Evolutionary conservation across 23 red algal species (phyloP).

Genomic region (Gracilaria vermiculophylla): DNA sequence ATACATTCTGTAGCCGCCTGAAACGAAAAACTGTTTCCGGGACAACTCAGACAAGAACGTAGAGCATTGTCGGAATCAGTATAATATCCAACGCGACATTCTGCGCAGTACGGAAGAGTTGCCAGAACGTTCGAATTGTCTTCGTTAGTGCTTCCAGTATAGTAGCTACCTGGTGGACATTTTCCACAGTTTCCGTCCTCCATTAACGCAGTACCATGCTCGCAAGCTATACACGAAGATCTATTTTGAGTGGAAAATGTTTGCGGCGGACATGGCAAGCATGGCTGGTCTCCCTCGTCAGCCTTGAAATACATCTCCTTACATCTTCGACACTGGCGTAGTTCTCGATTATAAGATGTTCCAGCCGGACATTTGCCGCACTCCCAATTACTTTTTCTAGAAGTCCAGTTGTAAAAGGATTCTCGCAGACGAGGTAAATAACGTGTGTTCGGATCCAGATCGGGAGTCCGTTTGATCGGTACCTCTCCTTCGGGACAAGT

Average conservation of each 20-base stretch:
- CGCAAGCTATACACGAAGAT: neutral
- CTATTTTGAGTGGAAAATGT: neutral
- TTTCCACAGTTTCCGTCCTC: neutral
- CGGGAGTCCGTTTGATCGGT: neutral
- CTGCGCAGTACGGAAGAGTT: neutral
- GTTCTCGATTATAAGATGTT: neutral
- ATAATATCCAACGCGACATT: neutral
- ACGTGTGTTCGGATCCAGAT: neutral
- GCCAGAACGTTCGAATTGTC: neutral
- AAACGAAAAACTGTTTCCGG: neutral
- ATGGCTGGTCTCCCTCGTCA: neutral
- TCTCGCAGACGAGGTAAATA: neutral
- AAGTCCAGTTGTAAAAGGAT: neutral
- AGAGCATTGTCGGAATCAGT: neutral
- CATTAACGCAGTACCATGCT: neutral
- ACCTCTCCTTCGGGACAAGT: neutral
- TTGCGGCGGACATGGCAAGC: neutral
- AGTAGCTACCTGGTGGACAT: neutral
- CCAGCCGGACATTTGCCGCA: neutral
- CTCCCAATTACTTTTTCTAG: neutral
- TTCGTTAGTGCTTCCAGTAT: neutral
- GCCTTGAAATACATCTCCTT: neutral
- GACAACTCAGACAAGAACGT: neutral
- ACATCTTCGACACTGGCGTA: neutral
- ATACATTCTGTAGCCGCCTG: neutral